Percentiles rank a stretch among this genome's conserved stretches.
Conservation (phyloP, 2,329 filamentous ascomycete species). For the Colletotrichum salicis region DNA sequence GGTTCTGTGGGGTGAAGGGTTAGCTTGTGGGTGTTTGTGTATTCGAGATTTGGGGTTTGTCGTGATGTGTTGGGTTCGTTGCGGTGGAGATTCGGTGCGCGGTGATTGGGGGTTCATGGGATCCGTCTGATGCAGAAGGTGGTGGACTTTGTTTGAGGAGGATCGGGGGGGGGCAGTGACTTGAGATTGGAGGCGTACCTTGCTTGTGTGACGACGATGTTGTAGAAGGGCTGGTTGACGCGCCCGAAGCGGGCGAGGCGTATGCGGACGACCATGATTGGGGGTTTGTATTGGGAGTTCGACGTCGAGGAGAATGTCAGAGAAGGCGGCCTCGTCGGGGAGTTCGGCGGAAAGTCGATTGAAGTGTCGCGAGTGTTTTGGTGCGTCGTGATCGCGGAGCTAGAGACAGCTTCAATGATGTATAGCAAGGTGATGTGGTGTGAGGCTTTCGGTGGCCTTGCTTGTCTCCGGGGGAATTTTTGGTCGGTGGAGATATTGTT, state of each 20-base stretch:
- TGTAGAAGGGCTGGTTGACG: slow-evolving; percentile 91
- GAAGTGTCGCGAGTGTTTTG: neutral
- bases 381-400: slow-evolving; percentile 4
- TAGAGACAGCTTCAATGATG: neutral
- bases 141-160: neutral
- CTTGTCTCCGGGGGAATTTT: slow-evolving; percentile 23
- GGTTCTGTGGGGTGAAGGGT: slow-evolving; percentile 63
- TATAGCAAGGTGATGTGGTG: neutral
- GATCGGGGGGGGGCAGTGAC: neutral
- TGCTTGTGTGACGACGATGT: slow-evolving; percentile 94
- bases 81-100: no score
- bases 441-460: neutral
- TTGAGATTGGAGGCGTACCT: slow-evolving; percentile 65
- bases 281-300: slow-evolving; percentile 37
- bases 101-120: neutral
- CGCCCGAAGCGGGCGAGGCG: slow-evolving; percentile 93
- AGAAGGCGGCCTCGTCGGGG: neutral
- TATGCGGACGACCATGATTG: slow-evolving; percentile 88
- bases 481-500: slow-evolving; percentile 8
- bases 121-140: neutral
- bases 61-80: neutral
- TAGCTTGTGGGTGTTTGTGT: neutral
- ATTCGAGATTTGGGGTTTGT: neutral
- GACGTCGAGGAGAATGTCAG: neutral
- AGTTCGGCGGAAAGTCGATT: neutral